phyloP scores from a whole-genome alignment of 371 early-diverging fungal species.

The Mortierella sp. region DNA sequence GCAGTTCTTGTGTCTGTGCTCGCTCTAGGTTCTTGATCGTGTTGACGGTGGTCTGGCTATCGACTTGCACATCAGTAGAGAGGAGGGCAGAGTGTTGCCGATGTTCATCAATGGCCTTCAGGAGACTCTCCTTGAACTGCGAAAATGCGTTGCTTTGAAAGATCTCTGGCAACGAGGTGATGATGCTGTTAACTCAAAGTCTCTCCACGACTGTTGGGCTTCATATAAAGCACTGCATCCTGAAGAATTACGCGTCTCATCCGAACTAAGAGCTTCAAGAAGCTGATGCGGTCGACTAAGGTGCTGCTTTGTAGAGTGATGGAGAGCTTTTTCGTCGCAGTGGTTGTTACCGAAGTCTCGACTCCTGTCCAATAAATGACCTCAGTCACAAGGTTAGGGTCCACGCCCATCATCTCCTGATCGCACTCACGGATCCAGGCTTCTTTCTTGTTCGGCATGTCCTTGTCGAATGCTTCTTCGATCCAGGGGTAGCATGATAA shows the following conservation, averaged over 20 bases:
- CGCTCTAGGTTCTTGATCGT: no score
- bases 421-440: constrained; percentile 18
- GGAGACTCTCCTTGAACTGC: background rate
- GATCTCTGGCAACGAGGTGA: constrained; percentile 1
- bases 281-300: constrained; percentile 8
- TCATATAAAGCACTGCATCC: constrained; percentile 3
- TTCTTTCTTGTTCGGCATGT: background rate
- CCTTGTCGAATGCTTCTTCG: constrained; percentile 10
- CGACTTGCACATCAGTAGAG: background rate
- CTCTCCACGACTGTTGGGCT: background rate
- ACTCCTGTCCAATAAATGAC: background rate
- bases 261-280: constrained; percentile 13
- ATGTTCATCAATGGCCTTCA: constrained; percentile 3
- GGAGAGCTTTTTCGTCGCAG: background rate
- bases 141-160: background rate
- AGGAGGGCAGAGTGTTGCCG: background rate
- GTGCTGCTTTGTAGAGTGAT: background rate
- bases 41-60: background rate
- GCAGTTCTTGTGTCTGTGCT: no score
- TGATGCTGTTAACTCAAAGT: background rate
- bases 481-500: constrained; percentile 34
- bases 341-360: background rate
- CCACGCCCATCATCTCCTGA: constrained; percentile 18
- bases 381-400: constrained; percentile 2
- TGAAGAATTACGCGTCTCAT: constrained; percentile 18